Percentiles rank a stretch among this genome's conserved stretches.
Conservation (phyloP, 805 yeast genomes). For the Maudiozyma barnettii region DNA sequence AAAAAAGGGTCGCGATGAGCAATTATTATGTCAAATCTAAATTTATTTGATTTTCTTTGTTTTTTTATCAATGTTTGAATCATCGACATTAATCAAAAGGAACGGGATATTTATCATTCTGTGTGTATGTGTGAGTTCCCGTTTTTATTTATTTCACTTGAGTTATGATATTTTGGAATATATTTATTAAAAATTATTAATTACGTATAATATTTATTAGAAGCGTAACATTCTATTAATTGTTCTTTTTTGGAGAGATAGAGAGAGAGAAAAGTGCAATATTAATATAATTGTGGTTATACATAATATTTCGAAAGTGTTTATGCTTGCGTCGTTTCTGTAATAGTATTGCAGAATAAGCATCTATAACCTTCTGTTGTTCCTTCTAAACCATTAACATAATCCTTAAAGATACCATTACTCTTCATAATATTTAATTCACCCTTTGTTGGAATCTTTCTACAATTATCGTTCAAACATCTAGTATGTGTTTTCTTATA, state of each 20-base stretch:
- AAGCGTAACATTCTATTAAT: no score
- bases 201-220: no score
- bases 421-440: conserved; percentile 85
- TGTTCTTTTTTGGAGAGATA: no score
- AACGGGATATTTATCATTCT: no score
- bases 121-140: no score
- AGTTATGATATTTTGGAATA: neutral
- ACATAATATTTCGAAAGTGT: neutral
- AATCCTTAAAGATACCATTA: conserved; percentile 41
- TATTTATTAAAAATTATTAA: neutral
- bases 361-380: conserved; percentile 36
- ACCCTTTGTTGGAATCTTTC: conserved; percentile 90
- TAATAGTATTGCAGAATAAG: conserved; percentile 32
- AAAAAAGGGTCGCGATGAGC: no score
- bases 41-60: no score
- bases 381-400: conserved; percentile 8
- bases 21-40: no score
- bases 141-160: no score
- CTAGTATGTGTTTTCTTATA: conserved; percentile 91
- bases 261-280: neutral
- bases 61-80: no score
- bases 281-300: neutral
- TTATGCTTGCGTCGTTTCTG: conserved; percentile 13
- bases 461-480: conserved; percentile 66
- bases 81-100: no score